These are phyloP conservation scores for Melaleuca alternifolia DNA, from an alignment of 345 rosid species.

Conservation along the genomic window DNA sequence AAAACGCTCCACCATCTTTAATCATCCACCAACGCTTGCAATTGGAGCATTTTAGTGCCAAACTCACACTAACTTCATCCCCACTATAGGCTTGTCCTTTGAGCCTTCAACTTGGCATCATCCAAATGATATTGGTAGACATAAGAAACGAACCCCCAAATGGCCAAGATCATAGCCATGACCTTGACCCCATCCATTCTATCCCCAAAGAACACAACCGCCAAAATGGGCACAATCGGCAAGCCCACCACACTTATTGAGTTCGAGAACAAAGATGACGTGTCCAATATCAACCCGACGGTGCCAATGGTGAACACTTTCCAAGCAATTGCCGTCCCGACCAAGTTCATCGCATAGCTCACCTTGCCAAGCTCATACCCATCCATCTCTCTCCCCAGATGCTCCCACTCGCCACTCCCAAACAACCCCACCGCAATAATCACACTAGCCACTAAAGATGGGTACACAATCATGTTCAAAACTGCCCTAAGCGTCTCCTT, in stretches of 20 bases:
- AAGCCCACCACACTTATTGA: conserved; percentile 15
- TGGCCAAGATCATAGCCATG: conserved; percentile 21
- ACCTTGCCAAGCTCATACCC: conserved; percentile 18
- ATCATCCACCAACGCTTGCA: not conserved
- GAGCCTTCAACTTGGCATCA: not conserved
- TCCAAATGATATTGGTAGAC: conserved; percentile 27
- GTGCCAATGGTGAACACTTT: conserved; percentile 21
- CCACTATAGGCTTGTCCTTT: not conserved
- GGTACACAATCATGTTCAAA: conserved; percentile 25
- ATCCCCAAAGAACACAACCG: conserved; percentile 29
- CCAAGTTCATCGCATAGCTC: conserved; percentile 21
- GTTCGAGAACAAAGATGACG: conserved; percentile 28
- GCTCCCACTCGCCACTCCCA: conserved; percentile 32
- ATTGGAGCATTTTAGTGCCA: not conserved
- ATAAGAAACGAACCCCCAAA: conserved; percentile 37
- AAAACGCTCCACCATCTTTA: not conserved
- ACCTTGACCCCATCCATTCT: conserved; percentile 24
- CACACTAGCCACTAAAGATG: conserved; percentile 5
- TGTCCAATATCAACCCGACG: conserved; percentile 25
- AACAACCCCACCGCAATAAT: conserved; percentile 15
- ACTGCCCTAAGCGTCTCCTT: conserved; percentile 9
- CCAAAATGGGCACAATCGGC: conserved; percentile 25
- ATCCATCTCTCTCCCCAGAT: conserved; percentile 14
- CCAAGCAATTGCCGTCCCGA: conserved; percentile 22
- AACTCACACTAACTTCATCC: not conserved